Percentiles rank a stretch among this genome's conserved stretches.
Evolutionary conservation across 2,329 filamentous ascomycete species (phyloP).

Genomic region (Hypoxylon sp.): DNA sequence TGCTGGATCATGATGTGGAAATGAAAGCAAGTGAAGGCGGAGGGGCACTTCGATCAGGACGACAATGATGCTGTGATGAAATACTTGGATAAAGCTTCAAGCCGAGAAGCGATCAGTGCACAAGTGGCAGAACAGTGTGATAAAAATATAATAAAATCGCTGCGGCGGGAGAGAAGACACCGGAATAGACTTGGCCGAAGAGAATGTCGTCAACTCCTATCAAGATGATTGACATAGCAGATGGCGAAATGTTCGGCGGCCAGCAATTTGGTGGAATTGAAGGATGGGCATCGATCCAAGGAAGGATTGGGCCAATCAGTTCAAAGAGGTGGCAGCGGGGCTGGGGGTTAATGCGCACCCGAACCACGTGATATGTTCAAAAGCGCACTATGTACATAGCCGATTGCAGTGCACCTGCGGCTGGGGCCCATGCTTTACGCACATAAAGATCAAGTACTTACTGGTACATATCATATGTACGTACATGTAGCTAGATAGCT

Average conservation of each 20-base stretch:
- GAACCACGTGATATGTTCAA: constrained; percentile 27
- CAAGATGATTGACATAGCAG: constrained; percentile 30
- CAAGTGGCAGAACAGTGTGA: neutral
- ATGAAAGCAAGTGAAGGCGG: constrained; percentile 20
- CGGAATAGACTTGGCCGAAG: constrained; percentile 13
- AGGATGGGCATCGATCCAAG: constrained; percentile 3
- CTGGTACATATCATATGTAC: neutral
- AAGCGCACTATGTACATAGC: neutral
- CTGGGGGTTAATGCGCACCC: constrained; percentile 27
- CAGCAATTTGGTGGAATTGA: constrained; percentile 40
- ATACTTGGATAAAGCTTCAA: constrained; percentile 18
- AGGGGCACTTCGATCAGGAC: constrained; percentile 18
- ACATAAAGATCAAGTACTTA: neutral
- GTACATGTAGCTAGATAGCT: neutral
- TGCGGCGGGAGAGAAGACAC: constrained; percentile 1
- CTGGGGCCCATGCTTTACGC: neutral
- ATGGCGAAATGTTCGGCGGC: constrained; percentile 20
- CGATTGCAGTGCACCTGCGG: neutral
- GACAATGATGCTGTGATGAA: constrained; percentile 13
- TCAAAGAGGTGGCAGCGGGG: neutral
- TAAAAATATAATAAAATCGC: constrained; percentile 13
- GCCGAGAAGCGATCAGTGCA: constrained; percentile 3
- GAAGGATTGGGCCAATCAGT: constrained; percentile 20
- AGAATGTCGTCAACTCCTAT: constrained; percentile 27
- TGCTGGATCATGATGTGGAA: constrained; percentile 50